Evolutionary conservation across 2,329 filamentous ascomycete genomes (phyloP).

Genomic region (Cadophora sp.): DNA sequence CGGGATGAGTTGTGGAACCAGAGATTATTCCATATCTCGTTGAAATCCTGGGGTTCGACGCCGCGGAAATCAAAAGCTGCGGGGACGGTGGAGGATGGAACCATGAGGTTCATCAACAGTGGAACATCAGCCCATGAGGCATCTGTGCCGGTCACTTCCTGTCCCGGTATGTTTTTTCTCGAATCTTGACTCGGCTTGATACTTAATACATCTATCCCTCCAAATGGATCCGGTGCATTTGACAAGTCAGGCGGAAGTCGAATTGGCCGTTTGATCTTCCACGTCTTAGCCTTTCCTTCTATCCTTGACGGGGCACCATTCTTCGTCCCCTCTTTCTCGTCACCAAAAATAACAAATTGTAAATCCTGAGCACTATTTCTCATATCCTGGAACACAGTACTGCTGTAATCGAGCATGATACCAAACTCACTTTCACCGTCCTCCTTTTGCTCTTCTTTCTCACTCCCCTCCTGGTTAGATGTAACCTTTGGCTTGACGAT

Average conservation of each 20-base stretch:
- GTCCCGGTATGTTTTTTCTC: too few relatives aligned
- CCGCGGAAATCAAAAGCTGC: conserved; percentile 21
- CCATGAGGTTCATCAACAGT: conserved; percentile 23
- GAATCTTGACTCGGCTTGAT: not conserved
- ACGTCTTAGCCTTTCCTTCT: conserved; percentile 5
- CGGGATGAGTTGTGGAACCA: conserved; percentile 26
- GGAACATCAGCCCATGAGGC: conserved; percentile 19
- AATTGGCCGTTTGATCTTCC: conserved; percentile 23
- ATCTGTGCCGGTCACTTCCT: conserved; percentile 13
- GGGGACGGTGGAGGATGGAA: conserved; percentile 24
- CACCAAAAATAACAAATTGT: conserved; percentile 31
- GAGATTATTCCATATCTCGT: conserved; percentile 25
- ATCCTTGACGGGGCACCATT: conserved; percentile 9
- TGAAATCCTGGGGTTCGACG: not conserved
- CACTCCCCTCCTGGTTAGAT: not conserved
- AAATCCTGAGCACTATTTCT: conserved; percentile 30
- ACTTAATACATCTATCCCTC: not conserved
- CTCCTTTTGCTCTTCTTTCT: not conserved
- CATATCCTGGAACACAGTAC: conserved; percentile 35
- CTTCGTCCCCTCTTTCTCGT: conserved; percentile 4
- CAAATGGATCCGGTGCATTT: conserved; percentile 6
- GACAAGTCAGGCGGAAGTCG: conserved; percentile 29
- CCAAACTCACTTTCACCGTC: conserved; percentile 23
- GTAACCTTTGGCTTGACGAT: not conserved
- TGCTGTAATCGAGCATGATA: conserved; percentile 37